Conservation (phyloP, 2,329 filamentous ascomycete genomes). For the Alternaria incomplexa region DNA sequence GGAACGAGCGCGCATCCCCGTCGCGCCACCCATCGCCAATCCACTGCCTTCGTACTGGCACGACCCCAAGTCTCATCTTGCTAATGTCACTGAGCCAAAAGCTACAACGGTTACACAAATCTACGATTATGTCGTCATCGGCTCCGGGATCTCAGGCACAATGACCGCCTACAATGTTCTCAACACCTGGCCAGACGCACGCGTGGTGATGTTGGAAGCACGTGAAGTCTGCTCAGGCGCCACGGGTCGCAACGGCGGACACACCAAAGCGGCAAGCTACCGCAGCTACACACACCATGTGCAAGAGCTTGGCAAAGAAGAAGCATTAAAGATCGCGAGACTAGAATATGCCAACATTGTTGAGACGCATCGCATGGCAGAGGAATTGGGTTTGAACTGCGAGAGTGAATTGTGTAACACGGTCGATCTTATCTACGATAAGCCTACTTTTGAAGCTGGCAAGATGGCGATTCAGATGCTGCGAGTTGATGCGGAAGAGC, state of each 20-base stretch:
- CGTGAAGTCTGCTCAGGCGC: slow-evolving; percentile 48
- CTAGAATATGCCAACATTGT: slow-evolving; percentile 55
- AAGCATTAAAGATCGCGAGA: slow-evolving; percentile 54
- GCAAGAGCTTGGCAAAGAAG: slow-evolving; percentile 53
- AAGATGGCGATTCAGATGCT: slow-evolving; percentile 33
- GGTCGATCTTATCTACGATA: slow-evolving; percentile 64
- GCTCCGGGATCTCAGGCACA: slow-evolving; percentile 50
- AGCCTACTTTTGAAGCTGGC: slow-evolving; percentile 34
- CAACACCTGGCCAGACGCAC: slow-evolving; percentile 7
- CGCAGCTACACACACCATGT: slow-evolving; percentile 59
- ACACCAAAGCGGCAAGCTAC: slow-evolving; percentile 59
- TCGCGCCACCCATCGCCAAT: slow-evolving; percentile 37
- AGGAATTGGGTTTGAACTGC: slow-evolving; percentile 50
- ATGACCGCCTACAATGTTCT: slow-evolving; percentile 48
- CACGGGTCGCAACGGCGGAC: slow-evolving; percentile 54
- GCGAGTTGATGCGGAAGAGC: slow-evolving; percentile 22
- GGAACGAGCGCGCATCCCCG: slow-evolving; percentile 34
- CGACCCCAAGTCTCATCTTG: slow-evolving; percentile 45
- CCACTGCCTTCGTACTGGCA: slow-evolving; percentile 53
- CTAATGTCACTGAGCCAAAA: slow-evolving; percentile 39
- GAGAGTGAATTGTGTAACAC: slow-evolving; percentile 61
- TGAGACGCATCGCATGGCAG: slow-evolving; percentile 62
- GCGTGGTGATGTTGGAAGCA: slow-evolving; percentile 50
- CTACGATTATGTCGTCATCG: slow-evolving; percentile 48
- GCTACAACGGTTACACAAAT: slow-evolving; percentile 22